phyloP scores from a whole-genome alignment of 2,329 filamentous ascomycete genomes.

The Exophiala mesophila region DNA sequence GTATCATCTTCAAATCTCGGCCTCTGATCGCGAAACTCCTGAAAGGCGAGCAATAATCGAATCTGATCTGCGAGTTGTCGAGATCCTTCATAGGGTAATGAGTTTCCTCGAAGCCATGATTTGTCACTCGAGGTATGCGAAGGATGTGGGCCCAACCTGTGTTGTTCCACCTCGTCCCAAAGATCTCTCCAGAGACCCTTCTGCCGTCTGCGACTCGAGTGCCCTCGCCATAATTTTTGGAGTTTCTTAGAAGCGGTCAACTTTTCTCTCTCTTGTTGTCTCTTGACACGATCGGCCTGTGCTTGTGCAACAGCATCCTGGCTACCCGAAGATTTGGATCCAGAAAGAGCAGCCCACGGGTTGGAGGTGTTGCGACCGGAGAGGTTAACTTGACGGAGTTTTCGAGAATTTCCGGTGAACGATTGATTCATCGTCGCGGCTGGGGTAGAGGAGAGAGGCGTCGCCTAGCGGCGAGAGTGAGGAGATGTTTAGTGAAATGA shows the following conservation, averaged over 20 bases:
- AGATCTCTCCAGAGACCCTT: constrained; percentile 53
- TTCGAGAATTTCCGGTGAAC: constrained; percentile 82
- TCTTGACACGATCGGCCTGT: constrained; percentile 74
- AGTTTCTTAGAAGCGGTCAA: constrained; percentile 68
- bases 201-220: constrained; percentile 57
- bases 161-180: constrained; percentile 58
- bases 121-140: background rate
- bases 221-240: constrained; percentile 78
- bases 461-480: too few species aligned
- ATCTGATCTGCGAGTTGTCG: constrained; percentile 48
- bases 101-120: constrained; percentile 3
- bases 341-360: constrained; percentile 59
- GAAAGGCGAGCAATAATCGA: constrained; percentile 64
- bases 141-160: constrained; percentile 6
- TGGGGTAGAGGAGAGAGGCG: background rate
- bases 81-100: constrained; percentile 31
- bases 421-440: constrained; percentile 70
- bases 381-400: constrained; percentile 87
- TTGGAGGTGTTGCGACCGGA: constrained; percentile 71
- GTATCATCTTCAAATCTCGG: constrained; percentile 41
- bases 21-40: constrained; percentile 17
- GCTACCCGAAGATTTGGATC: constrained; percentile 47
- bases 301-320: constrained; percentile 78
- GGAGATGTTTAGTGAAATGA: too few species aligned
- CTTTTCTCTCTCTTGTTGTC: constrained; percentile 75